Percentiles rank a stretch among this genome's conserved stretches.
Evolutionary conservation across 2,329 filamentous ascomycete species (phyloP).

Genomic region (Aspergillus flavus): DNA sequence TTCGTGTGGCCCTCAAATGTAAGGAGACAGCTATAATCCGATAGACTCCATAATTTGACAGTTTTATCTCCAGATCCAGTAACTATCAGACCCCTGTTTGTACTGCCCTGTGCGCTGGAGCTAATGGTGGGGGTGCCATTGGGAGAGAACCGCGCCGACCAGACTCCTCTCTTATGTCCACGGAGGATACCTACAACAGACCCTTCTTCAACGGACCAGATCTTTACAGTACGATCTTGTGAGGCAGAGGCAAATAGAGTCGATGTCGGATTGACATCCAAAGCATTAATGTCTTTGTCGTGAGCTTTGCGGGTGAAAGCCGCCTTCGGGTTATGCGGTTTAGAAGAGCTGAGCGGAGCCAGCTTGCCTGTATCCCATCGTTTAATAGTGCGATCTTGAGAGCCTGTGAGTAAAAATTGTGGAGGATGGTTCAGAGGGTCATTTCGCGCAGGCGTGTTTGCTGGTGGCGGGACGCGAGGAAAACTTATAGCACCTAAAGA

Average conservation of each 20-base stretch:
- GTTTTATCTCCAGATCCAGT: constrained; percentile 97
- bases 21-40: constrained; percentile 87
- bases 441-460: constrained; percentile 69
- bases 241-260: constrained; percentile 94
- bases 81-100: constrained; percentile 76
- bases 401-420: constrained; percentile 83
- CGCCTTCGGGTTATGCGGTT: constrained; percentile 53
- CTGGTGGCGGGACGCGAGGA: constrained; percentile 68
- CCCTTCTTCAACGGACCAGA: constrained; percentile 88
- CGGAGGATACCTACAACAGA: constrained; percentile 88
- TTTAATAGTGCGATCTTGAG: constrained; percentile 94
- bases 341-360: constrained; percentile 50
- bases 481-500: constrained; percentile 88
- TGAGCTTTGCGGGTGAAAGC: constrained; percentile 91
- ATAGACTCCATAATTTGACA: constrained; percentile 89
- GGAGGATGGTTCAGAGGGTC: constrained; percentile 80
- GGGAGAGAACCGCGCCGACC: constrained; percentile 90
- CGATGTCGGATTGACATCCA: constrained; percentile 74
- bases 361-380: constrained; percentile 78
- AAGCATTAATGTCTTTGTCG: constrained; percentile 97
- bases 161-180: constrained; percentile 92
- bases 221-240: constrained; percentile 95
- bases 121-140: constrained; percentile 74
- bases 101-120: constrained; percentile 70
- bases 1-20: constrained; percentile 97